These are phyloP conservation scores for Coleophoma eucalyptorum DNA, from an alignment of 2,329 filamentous ascomycete genomes.

Conservation along the genomic window DNA sequence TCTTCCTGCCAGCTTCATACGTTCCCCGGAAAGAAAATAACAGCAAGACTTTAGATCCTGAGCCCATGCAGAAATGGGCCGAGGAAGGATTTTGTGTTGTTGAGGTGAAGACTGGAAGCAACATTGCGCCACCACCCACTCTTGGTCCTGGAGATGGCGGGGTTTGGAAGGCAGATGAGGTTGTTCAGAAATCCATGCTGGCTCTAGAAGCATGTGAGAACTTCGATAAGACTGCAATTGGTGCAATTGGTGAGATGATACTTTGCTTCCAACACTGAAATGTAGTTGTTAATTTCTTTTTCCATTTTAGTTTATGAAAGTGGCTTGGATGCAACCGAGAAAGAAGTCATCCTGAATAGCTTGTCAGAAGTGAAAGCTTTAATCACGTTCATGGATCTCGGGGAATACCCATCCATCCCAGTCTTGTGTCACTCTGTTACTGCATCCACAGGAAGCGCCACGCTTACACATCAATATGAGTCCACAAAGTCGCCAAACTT, in stretches of 20 bases:
- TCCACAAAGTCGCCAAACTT: neutral
- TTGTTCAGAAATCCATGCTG: neutral
- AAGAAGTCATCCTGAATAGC: too few relatives aligned
- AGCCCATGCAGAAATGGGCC: conserved; percentile 31
- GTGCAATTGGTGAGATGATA: neutral
- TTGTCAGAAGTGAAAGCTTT: too few relatives aligned
- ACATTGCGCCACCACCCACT: neutral
- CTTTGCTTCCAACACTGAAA: too few relatives aligned
- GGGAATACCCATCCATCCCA: neutral
- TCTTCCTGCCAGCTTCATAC: conserved; percentile 17
- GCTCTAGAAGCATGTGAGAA: neutral
- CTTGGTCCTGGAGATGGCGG: neutral
- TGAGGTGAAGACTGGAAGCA: neutral
- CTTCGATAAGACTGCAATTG: neutral
- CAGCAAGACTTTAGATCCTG: conserved; percentile 12
- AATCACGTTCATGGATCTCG: too few relatives aligned
- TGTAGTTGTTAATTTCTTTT: too few relatives aligned
- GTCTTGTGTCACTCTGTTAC: neutral
- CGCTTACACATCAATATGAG: neutral
- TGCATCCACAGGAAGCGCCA: neutral
- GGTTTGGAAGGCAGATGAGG: neutral
- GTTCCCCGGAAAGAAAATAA: neutral
- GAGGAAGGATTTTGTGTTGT: conserved; percentile 32
- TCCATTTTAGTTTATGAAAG: too few relatives aligned
- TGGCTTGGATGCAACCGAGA: too few relatives aligned